These are phyloP conservation scores for Kodamaea laetipori DNA, from an alignment of 805 yeast genomes.

Conservation along the genomic window DNA sequence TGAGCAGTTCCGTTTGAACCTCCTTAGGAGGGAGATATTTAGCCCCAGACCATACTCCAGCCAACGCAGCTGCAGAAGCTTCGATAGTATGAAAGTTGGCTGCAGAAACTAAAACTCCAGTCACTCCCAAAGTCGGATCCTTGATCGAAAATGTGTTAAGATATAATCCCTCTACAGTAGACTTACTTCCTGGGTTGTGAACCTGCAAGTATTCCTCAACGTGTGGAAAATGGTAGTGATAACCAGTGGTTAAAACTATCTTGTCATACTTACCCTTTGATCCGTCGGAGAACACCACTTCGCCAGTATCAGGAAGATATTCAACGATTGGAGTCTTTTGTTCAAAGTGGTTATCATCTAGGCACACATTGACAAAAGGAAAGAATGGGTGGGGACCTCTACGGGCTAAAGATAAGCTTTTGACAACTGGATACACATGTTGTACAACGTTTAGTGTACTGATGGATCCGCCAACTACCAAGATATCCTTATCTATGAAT, in stretches of 20 bases:
- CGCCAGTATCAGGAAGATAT: conserved; percentile 24
- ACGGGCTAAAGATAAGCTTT: conserved; percentile 28
- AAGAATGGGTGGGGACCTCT: conserved; percentile 30
- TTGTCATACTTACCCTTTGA: conserved; percentile 34
- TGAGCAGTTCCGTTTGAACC: conserved; percentile 42
- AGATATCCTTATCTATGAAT: conserved; percentile 43
- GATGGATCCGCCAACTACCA: conserved; percentile 46
- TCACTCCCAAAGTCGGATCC: conserved; percentile 46
- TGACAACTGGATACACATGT: conserved; percentile 33
- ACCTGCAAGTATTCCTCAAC: conserved; percentile 28
- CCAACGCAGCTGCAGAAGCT: conserved; percentile 53
- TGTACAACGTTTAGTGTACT: conserved; percentile 45
- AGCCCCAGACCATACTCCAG: conserved; percentile 56
- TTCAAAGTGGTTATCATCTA: conserved; percentile 34
- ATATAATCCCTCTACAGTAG: conserved; percentile 13
- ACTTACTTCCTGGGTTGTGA: conserved; percentile 25
- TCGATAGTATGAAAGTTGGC: conserved; percentile 54
- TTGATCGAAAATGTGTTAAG: conserved; percentile 38
- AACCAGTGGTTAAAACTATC: conserved; percentile 54
- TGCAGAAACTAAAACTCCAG: conserved; percentile 45
- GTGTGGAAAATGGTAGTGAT: conserved; percentile 49
- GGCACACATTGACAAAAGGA: conserved; percentile 41
- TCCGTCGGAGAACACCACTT: conserved; percentile 31
- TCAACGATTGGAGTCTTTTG: conserved; percentile 30
- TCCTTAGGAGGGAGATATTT: conserved; percentile 40